phyloP scores from a whole-genome alignment of 305 asterid species.

The Fraxinus paxiana region DNA sequence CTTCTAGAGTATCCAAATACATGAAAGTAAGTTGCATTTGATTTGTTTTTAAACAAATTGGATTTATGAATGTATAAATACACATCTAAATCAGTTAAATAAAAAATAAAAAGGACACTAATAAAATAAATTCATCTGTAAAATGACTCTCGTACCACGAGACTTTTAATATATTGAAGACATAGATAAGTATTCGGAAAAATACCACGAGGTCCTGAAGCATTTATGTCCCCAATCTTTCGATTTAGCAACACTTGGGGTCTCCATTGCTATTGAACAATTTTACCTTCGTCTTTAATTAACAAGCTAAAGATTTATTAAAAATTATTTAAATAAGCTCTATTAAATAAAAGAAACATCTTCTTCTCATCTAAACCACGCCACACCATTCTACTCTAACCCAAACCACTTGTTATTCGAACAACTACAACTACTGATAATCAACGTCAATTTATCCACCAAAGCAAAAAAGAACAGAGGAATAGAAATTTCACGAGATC shows the following conservation, averaged over 20 bases:
- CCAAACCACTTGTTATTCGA: neutral
- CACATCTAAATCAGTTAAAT: too few species aligned
- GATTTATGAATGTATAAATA: neutral
- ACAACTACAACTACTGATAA: neutral
- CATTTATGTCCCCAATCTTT: neutral
- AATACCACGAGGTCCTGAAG: neutral
- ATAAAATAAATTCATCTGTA: too few species aligned
- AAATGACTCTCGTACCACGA: neutral
- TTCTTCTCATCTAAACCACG: neutral
- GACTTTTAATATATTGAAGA: neutral
- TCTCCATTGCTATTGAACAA: neutral
- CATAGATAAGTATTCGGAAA: neutral
- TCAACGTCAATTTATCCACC: neutral
- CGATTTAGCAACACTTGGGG: neutral
- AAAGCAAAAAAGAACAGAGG: neutral
- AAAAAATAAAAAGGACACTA: too few species aligned
- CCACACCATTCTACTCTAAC: neutral
- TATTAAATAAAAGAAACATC: too few species aligned
- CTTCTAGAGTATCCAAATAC: too few species aligned
- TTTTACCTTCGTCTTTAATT: neutral
- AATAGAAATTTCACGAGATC: neutral
- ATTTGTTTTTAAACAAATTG: neutral
- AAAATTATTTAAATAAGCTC: neutral
- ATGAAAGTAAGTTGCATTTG: neutral
- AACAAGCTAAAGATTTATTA: neutral